These are phyloP conservation scores for Septoria linicola DNA, from an alignment of 2,329 filamentous ascomycete species.

Conservation along the genomic window DNA sequence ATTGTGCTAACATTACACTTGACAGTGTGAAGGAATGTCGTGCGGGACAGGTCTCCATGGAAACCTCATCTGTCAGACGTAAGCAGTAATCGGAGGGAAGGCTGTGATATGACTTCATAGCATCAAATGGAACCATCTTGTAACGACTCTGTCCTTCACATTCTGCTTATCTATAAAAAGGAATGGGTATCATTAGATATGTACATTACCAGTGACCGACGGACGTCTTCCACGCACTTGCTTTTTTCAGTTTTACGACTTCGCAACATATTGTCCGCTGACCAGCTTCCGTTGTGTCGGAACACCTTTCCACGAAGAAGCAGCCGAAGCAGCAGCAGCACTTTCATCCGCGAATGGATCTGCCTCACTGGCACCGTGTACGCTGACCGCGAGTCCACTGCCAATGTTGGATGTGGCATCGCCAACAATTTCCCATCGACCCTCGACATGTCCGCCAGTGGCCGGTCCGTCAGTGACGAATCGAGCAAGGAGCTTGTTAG, in stretches of 20 bases:
- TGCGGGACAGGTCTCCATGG: too few relatives aligned
- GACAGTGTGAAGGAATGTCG: too few relatives aligned
- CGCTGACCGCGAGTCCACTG: constrained; percentile 62
- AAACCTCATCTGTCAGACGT: too few relatives aligned
- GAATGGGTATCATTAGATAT: constrained; percentile 23
- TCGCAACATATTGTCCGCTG: constrained; percentile 65
- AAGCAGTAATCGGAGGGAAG: too few relatives aligned
- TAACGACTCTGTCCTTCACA: neutral
- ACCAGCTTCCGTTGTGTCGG: constrained; percentile 66
- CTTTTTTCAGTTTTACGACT: constrained; percentile 19
- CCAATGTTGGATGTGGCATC: constrained; percentile 51
- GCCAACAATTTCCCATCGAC: constrained; percentile 70
- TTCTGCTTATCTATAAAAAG: neutral
- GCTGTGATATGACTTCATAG: too few relatives aligned
- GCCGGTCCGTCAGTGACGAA: constrained; percentile 72
- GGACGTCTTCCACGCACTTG: neutral
- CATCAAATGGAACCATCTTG: too few relatives aligned
- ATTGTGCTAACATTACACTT: too few relatives aligned
- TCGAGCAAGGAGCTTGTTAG: constrained; percentile 77
- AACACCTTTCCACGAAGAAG: constrained; percentile 63
- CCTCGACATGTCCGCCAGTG: constrained; percentile 74
- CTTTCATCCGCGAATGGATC: constrained; percentile 71
- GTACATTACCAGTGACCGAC: constrained; percentile 11
- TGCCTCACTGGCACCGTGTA: constrained; percentile 48
- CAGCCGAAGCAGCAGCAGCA: constrained; percentile 36